Percentiles rank a stretch among this genome's conserved stretches.
Evolutionary conservation across 2,329 filamentous ascomycete species (phyloP).

Genomic region (Lecanicillium sp.): DNA sequence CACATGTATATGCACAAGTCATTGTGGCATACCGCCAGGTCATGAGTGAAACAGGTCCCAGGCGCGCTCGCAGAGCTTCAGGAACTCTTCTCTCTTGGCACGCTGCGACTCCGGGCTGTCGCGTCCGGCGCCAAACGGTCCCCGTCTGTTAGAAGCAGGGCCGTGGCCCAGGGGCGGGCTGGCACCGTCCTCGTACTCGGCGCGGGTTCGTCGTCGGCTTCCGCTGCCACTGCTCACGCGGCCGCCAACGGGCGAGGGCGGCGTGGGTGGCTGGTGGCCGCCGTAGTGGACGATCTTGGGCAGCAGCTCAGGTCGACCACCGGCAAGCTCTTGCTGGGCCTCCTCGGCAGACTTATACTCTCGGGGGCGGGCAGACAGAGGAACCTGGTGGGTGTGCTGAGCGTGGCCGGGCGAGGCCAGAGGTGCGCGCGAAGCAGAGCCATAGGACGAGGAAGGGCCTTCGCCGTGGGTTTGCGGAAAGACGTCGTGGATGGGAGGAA

Average conservation of each 20-base stretch:
- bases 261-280: constrained; percentile 87
- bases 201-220: constrained; percentile 63
- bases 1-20: constrained; percentile 20
- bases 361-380: constrained; percentile 58
- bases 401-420: constrained; percentile 74
- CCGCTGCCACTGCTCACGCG: constrained; percentile 42
- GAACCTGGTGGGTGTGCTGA: constrained; percentile 44
- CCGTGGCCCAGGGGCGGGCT: constrained; percentile 79
- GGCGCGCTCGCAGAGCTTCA: constrained; percentile 76
- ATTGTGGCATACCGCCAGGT: constrained; percentile 23
- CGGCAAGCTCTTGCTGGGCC: constrained; percentile 81
- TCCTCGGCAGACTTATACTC: constrained; percentile 97
- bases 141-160: constrained; percentile 53
- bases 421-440: constrained; percentile 60
- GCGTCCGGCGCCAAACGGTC: constrained; percentile 73
- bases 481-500: constrained; percentile 91
- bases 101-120: constrained; percentile 78
- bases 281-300: constrained; percentile 95
- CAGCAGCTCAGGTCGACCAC: constrained; percentile 84
- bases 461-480: constrained; percentile 72
- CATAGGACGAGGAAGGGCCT: constrained; percentile 46
- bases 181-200: constrained; percentile 89
- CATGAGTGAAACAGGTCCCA: constrained; percentile 98
- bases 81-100: constrained; percentile 88
- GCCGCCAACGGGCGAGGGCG: constrained; percentile 65